Evolutionary conservation across 805 yeast genomes (phyloP), one percentile per base, ranked within the genome.

Genomic region (Schwanniomyces vanrijiae): DNA sequence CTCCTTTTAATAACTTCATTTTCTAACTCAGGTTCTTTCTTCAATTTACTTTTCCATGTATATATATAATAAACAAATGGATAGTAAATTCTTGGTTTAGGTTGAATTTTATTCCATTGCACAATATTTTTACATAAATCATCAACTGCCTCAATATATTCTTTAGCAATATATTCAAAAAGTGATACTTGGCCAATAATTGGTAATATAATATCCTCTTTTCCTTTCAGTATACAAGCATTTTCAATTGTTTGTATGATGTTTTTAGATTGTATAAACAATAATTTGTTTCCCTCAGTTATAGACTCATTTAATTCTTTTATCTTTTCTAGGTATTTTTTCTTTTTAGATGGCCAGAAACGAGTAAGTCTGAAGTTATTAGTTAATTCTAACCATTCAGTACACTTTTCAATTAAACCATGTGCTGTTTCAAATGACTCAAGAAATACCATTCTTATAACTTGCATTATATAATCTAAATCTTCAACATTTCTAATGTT

Each of bases 321-420:
- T 35, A 60, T 68, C 11, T 45, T 43, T 14, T 43, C 43, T 9
- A 19, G 22, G 43, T 56, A 58, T 7, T 33, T 42, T 2, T 44
- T 38, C 16, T 42, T 35, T n/a, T 42, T 21, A 21, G 51, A 35
- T 35, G 59, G 60, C 22, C 55, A 28, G 5, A 60, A 29, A 8
- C 42, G 20, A 5, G 58, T 62, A 10, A 48, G 29, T 29, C 72
- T 51, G 50, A 56, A 68, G 2, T 55, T 52, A 47, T 68, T 67
- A 2, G 72, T 67, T 34, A 58, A 59, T 5, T 40, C 40, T 3
- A 68, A 39, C 73, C 73, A 68, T 8, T 49, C 50, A 7, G 49
- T 41, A 2, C 59, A 42, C 0, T 51, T 52, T 6, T 35, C 53
- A 5, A 67, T 34, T 2, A 56, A 65, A 0, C 21, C 43, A 20